A percentile compares a stretch with the other conserved stretches of the same genome.
Conservation (phyloP, 1,139 yeast genomes). For the Diutina ranongensis region DNA sequence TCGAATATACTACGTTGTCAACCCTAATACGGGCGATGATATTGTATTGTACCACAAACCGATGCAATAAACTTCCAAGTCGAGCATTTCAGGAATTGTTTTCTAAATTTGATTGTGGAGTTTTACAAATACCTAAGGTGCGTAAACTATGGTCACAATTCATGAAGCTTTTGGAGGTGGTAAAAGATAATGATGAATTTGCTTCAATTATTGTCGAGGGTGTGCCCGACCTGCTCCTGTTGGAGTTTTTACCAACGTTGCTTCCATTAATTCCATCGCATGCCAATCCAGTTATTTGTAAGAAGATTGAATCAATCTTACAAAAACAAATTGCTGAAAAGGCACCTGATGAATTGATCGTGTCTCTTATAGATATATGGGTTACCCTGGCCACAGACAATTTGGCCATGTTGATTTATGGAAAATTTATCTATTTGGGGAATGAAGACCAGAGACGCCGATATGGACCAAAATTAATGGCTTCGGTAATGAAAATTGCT, state of each 20-base stretch:
- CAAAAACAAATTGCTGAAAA: neutral
- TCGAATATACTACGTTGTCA: slow-evolving; percentile 20
- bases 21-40: slow-evolving; percentile 17
- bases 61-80: slow-evolving; percentile 8
- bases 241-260: neutral
- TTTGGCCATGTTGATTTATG: slow-evolving; percentile 29
- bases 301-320: neutral
- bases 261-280: neutral
- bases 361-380: slow-evolving; percentile 22
- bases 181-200: neutral
- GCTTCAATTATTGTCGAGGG: neutral
- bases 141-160: neutral
- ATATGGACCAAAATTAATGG: slow-evolving; percentile 21
- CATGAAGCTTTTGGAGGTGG: neutral
- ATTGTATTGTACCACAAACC: slow-evolving; percentile 14
- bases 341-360: slow-evolving; percentile 20
- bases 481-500: slow-evolving; percentile 10
- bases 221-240: neutral
- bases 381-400: slow-evolving; percentile 10
- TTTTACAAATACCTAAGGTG: neutral
- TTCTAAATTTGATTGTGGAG: neutral
- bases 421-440: slow-evolving; percentile 31
- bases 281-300: neutral
- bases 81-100: neutral
- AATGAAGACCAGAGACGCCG: slow-evolving; percentile 26